Evolutionary conservation across 331 rosid genomes (phyloP).

Genomic region (Malus hybrid): DNA sequence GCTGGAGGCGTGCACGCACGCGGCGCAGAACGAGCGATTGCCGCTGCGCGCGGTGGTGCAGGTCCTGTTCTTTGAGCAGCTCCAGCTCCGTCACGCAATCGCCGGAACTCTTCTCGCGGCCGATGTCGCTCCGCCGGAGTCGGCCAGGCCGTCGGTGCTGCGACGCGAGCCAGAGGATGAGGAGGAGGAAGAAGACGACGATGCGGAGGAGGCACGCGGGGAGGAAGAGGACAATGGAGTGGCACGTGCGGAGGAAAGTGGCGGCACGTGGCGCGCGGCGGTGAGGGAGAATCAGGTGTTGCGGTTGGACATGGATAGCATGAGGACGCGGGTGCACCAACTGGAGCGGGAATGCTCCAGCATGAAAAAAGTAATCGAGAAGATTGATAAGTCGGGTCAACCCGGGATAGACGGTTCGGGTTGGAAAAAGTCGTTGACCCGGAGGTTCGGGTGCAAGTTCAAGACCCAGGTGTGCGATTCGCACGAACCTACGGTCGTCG

Average conservation of each 20-base stretch:
- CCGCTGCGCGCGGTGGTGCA: constrained; percentile 89
- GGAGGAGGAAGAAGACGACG: constrained; percentile 19
- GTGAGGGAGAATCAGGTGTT: constrained; percentile 97
- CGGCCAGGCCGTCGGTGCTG: constrained; percentile 34
- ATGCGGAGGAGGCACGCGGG: not conserved
- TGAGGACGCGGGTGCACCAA: constrained; percentile 98
- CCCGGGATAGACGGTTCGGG: not conserved
- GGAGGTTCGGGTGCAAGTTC: constrained; percentile 77
- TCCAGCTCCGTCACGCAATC: constrained; percentile 95
- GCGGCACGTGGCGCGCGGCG: constrained; percentile 59
- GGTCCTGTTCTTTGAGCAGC: constrained; percentile 92
- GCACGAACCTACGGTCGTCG: constrained; percentile 65
- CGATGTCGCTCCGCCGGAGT: constrained; percentile 31
- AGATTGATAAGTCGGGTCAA: constrained; percentile 44
- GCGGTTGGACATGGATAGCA: constrained; percentile 93
- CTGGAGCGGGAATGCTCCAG: constrained; percentile 89
- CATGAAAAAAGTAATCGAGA: constrained; percentile 70
- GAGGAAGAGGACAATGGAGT: constrained; percentile 11
- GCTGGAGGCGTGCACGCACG: constrained; percentile 95
- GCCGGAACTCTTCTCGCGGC: constrained; percentile 73
- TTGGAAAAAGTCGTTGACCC: constrained; percentile 58
- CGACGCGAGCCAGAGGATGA: constrained; percentile 19
- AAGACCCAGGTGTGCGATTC: constrained; percentile 96
- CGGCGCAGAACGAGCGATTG: constrained; percentile 94
- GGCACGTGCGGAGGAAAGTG: not conserved